Evolutionary conservation across 2,329 filamentous ascomycete genomes (phyloP).

Genomic region (Pseudogymnoascus sp.): DNA sequence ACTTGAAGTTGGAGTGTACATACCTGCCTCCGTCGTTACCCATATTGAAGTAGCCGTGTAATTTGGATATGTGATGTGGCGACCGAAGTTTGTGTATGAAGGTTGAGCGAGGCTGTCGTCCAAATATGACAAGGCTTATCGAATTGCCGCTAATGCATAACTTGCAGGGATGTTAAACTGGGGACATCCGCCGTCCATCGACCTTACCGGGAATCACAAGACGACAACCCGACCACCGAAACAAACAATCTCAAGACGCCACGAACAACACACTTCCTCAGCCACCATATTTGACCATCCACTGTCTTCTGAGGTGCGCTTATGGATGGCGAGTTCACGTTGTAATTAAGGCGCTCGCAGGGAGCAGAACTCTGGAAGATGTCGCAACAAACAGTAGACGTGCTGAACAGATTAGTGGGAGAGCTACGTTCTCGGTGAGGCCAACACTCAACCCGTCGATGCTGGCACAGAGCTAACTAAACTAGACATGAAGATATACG

Average conservation of each 20-base stretch:
- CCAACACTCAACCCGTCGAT: background rate
- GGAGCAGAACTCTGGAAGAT: conserved; percentile 16
- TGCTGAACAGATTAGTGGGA: conserved; percentile 23
- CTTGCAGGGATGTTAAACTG: conserved; percentile 2
- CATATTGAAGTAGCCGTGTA: conserved; percentile 43
- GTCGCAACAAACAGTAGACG: conserved; percentile 25
- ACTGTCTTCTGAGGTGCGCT: conserved; percentile 12
- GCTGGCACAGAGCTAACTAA: background rate
- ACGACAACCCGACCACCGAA: conserved; percentile 2
- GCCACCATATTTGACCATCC: background rate
- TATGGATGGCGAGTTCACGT: conserved; percentile 21
- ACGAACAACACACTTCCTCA: background rate
- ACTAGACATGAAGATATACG: conserved; percentile 26
- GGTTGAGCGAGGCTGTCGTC: background rate
- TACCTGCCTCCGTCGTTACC: conserved; percentile 89
- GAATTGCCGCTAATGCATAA: background rate
- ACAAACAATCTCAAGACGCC: conserved; percentile 5
- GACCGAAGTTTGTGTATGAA: background rate
- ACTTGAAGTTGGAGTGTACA: conserved; percentile 14
- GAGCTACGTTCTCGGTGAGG: conserved; percentile 25
- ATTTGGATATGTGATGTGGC: background rate
- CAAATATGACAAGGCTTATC: conserved; percentile 7
- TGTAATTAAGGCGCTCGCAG: conserved; percentile 17
- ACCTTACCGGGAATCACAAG: background rate
- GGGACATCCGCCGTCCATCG: background rate